Base-by-base conservation (phyloP, 805 yeast genomes). In the Nakazawaea molendinolei region DNA sequence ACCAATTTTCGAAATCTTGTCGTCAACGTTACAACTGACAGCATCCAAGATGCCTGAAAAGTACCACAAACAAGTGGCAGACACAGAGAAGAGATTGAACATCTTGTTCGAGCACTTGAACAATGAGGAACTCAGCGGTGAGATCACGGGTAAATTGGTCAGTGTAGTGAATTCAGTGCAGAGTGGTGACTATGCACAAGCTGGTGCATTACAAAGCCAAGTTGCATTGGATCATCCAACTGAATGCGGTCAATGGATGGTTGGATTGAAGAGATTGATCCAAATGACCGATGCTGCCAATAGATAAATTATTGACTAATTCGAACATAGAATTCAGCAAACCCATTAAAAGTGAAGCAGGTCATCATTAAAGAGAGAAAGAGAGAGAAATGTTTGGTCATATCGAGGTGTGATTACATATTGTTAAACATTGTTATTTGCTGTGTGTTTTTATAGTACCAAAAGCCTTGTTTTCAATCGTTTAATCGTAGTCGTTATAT, bases 191-290 rank as follows among this genome's bases (percentile, higher is more conserved):
- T 84, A 63, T 52, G 55, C 58, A 4, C 62, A 62, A 12, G 97
- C 97, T 1, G 58, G 68, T 35, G 56, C 67, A 2, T 47, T 74
- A 23, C 76, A 74, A 43, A 55, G 66, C 23, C 74, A 76, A 34
- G 70, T 92, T 42, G 73, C 82, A 16, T 69, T 86, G 6, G 69
- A 73, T 24, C 69, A 74, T 43, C 70, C 79, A 17, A 74, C 71
- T 17, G 95, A 89, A 56, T 75, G 82, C 44, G 96, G 95, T 10
- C 77, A 81, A 50, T 92, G 98, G 98, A 74, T 83, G 63, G 75
- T 83, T 22, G 98, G 98, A 48, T 80, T 92, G 31, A 86, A 82
- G 58, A 76, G 97, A 48, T 69, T 92, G 44, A 76, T 90, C 43
- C 81, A 80, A 44, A 85, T 92, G 72, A 75, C 67, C 12, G 76